Conservation (phyloP, 2,329 filamentous ascomycete species). For the Aspergillus fumigatiaffinis region DNA sequence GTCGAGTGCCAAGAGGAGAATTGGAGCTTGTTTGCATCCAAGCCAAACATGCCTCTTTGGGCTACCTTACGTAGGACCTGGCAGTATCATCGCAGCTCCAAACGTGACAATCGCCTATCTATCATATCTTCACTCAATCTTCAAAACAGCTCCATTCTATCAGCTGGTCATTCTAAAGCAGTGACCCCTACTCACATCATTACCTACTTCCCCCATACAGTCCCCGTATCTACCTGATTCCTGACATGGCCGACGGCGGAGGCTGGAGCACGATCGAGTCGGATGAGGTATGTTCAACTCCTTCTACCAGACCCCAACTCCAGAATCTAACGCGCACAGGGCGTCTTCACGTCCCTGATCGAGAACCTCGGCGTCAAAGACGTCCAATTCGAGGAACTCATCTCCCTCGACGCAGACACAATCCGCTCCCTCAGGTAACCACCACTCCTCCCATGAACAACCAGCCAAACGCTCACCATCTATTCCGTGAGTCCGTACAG, state of each 20-base stretch:
- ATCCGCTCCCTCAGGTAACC: constrained; percentile 43
- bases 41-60: neutral
- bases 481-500: constrained; percentile 32
- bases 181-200: neutral
- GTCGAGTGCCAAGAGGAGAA: neutral
- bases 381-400: constrained; percentile 95
- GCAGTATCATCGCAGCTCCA: neutral
- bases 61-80: neutral
- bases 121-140: neutral
- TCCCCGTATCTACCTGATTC: constrained; percentile 33
- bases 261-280: constrained; percentile 99
- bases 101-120: neutral
- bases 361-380: constrained; percentile 87
- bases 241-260: constrained; percentile 59
- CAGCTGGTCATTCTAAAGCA: neutral
- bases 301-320: too few relatives aligned
- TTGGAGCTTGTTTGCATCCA: neutral
- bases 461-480: neutral
- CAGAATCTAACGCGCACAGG: constrained; percentile 52
- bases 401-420: constrained; percentile 73
- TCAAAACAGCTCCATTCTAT: neutral
- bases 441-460: constrained; percentile 1
- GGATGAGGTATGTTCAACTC: constrained; percentile 67
- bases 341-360: constrained; percentile 95
- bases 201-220: neutral